Percentiles rank a stretch among this genome's conserved stretches.
Evolutionary conservation across 352 stramenopile species (phyloP).

Genomic region (Phytophthora tentaculata): DNA sequence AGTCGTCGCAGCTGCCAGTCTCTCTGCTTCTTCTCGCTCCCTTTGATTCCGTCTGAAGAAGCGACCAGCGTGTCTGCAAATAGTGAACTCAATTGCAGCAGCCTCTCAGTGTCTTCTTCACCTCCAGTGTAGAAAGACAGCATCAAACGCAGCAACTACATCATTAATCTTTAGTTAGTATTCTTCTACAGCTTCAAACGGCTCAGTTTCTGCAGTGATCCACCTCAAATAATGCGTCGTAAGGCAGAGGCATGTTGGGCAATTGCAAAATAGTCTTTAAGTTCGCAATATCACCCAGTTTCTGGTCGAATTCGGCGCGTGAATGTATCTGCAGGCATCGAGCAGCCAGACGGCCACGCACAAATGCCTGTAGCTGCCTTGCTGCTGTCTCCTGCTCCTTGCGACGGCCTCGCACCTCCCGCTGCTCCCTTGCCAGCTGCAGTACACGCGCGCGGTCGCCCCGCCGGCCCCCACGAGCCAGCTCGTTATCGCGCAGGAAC

Average conservation of each 20-base stretch:
- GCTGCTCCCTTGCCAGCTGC: conserved; percentile 57
- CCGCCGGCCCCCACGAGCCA: conserved; percentile 33
- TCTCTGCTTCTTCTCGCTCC: conserved; percentile 16
- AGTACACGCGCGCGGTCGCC: conserved; percentile 59
- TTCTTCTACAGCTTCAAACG: conserved; percentile 4
- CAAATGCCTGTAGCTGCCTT: conserved; percentile 51
- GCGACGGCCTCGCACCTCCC: conserved; percentile 43
- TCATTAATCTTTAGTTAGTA: conserved; percentile 5
- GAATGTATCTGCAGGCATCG: conserved; percentile 11
- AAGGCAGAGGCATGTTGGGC: conserved; percentile 51
- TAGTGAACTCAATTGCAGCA: conserved; percentile 35
- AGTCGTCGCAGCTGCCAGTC: conserved; percentile 50
- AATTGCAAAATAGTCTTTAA: conserved; percentile 67
- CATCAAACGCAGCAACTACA: conserved; percentile 50
- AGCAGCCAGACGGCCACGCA: conserved; percentile 41
- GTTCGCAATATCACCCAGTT: conserved; percentile 58
- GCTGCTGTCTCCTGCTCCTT: conserved; percentile 47
- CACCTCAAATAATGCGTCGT: conserved; percentile 56
- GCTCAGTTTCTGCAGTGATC: conserved; percentile 4
- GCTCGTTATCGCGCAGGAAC: conserved; percentile 62
- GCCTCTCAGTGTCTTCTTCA: conserved; percentile 33
- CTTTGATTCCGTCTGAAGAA: conserved; percentile 28
- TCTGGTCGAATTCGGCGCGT: conserved; percentile 55
- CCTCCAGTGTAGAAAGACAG: conserved; percentile 48
- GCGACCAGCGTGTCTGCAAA: conserved; percentile 32